Conservation (phyloP, 495 filamentous ascomycete species). For the Niebla homalea region DNA sequence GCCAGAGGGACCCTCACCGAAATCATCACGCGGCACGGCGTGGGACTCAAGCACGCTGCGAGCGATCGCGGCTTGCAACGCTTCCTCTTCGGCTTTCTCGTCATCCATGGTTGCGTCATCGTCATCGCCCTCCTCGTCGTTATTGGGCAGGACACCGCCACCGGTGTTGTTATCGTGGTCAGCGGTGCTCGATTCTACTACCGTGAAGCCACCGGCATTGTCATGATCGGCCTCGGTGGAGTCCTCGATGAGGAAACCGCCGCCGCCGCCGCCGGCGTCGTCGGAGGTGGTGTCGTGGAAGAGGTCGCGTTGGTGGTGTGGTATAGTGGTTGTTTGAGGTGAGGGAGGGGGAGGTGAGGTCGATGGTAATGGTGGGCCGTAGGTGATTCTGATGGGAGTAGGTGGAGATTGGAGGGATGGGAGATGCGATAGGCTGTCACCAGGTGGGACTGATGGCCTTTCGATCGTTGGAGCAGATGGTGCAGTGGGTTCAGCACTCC, state of each 20-base stretch:
- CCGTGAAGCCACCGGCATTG: conserved; percentile 6
- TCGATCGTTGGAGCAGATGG: background rate
- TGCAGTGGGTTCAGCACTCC: conserved; percentile 9
- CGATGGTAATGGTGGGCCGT: background rate
- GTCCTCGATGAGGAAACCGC: background rate
- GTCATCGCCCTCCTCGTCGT: background rate
- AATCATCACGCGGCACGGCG: background rate
- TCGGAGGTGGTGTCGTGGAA: background rate
- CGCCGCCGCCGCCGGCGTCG: background rate
- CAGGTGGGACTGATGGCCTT: background rate
- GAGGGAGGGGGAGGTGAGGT: background rate
- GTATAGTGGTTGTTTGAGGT: background rate
- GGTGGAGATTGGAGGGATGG: background rate
- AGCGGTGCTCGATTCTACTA: conserved; percentile 7
- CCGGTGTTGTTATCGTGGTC: conserved; percentile 1
- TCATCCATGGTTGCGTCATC: background rate
- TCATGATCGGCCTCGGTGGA: conserved; percentile 4
- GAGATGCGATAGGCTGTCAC: background rate
- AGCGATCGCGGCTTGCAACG: background rate
- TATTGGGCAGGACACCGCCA: background rate
- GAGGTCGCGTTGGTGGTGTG: background rate
- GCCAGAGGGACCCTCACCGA: background rate
- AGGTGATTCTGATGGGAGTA: background rate
- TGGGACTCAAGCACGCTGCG: background rate
- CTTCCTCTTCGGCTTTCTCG: background rate